These are phyloP conservation scores for Claviceps sp. DNA, from an alignment of 2,329 filamentous ascomycete genomes.

Conservation along the genomic window DNA sequence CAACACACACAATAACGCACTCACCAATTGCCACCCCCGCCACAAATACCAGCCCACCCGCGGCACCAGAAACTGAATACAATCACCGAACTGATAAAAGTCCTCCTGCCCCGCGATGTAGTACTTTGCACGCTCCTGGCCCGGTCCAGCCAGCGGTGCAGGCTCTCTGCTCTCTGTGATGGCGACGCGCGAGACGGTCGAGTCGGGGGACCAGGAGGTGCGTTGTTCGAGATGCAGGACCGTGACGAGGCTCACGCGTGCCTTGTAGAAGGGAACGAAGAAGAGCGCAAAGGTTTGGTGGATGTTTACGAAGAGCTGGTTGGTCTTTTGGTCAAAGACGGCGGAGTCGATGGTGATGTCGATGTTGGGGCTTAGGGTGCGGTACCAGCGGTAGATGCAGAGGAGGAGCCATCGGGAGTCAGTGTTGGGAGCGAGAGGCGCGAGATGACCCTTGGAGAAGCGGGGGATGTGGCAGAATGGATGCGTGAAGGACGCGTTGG, in stretches of 20 bases:
- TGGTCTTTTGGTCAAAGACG: slow-evolving; percentile 52
- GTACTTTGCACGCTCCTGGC: slow-evolving; percentile 31
- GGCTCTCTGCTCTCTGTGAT: slow-evolving; percentile 7
- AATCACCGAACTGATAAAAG: slow-evolving; percentile 65
- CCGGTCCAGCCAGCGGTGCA: slow-evolving; percentile 7
- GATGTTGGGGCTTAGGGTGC: slow-evolving; percentile 65
- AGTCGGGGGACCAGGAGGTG: slow-evolving; percentile 13
- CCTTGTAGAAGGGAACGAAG: slow-evolving; percentile 61
- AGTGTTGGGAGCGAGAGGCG: slow-evolving; percentile 25
- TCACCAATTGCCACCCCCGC: slow-evolving; percentile 46
- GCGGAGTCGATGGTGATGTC: slow-evolving; percentile 49
- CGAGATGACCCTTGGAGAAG: slow-evolving; percentile 27
- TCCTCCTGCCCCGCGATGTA: slow-evolving; percentile 69
- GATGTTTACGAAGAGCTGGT: slow-evolving; percentile 61
- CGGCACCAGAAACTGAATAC: slow-evolving; percentile 57
- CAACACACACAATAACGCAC: slow-evolving; percentile 50
- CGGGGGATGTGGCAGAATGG: slow-evolving; percentile 61
- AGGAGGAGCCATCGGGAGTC: slow-evolving; percentile 55
- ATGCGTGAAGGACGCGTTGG: slow-evolving; percentile 60
- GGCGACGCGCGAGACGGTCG: slow-evolving; percentile 2
- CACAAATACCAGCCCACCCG: slow-evolving; percentile 43
- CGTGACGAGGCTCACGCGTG: slow-evolving; percentile 53
- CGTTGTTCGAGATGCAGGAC: slow-evolving; percentile 48
- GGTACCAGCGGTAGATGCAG: slow-evolving; percentile 71
- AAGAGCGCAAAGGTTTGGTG: slow-evolving; percentile 66